These are phyloP conservation scores for Thalassiosira mediterranea DNA, from an alignment of 352 stramenopile species.

Conservation along the genomic window DNA sequence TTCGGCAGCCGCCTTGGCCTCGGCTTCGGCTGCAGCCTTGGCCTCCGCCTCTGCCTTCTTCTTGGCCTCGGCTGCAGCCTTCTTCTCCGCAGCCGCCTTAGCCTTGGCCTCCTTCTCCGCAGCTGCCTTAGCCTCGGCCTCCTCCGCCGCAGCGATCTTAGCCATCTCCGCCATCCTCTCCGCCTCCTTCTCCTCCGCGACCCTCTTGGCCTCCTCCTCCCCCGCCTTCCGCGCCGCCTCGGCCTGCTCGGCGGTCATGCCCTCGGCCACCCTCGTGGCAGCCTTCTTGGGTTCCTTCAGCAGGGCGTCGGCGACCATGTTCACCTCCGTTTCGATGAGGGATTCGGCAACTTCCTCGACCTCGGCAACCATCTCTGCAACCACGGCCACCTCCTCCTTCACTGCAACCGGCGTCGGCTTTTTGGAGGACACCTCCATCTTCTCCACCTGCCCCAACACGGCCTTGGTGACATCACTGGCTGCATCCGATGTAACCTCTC, in stretches of 20 bases:
- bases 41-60: not conserved
- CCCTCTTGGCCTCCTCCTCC: conserved; percentile 10
- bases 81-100: conserved; percentile 9
- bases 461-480: conserved; percentile 14
- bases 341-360: conserved; percentile 3
- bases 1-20: conserved; percentile 6
- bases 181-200: conserved; percentile 2
- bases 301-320: not conserved
- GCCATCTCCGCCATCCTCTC: not conserved
- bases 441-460: not conserved
- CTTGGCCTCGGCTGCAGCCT: conserved; percentile 5
- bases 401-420: not conserved
- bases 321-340: conserved; percentile 6
- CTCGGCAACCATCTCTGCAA: no score
- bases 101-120: conserved; percentile 2
- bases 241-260: not conserved
- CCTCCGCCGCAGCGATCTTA: conserved; percentile 7
- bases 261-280: no score
- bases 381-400: conserved; percentile 2
- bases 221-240: not conserved
- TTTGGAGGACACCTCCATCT: not conserved
- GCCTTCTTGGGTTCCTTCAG: conserved; percentile 5
- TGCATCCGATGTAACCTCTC: conserved; percentile 17
- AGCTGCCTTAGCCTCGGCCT: conserved; percentile 6
- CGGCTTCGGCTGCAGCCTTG: not conserved